Percentiles rank a stretch among this genome's conserved stretches.
Evolutionary conservation across 2,329 filamentous ascomycete genomes (phyloP).

Genomic region (Pseudohalonectria lignicola): DNA sequence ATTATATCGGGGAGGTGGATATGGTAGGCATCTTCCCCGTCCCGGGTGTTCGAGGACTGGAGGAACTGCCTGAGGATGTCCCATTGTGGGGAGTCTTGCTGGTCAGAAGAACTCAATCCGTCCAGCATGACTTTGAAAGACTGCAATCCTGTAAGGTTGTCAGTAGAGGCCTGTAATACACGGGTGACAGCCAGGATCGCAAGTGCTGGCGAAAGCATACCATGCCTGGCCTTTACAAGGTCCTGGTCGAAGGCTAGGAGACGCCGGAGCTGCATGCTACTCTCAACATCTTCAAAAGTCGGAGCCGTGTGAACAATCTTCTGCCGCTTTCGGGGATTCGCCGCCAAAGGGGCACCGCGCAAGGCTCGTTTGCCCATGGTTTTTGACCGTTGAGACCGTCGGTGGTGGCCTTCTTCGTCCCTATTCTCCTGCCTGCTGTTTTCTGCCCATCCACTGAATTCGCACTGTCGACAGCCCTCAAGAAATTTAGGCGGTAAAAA

Average conservation of each 20-base stretch:
- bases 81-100: constrained; percentile 33
- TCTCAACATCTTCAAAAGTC: constrained; percentile 49
- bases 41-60: constrained; percentile 30
- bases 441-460: background rate
- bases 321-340: constrained; percentile 38
- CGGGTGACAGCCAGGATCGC: no score
- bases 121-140: constrained; percentile 65
- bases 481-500: constrained; percentile 2
- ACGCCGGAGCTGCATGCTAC: constrained; percentile 55
- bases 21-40: constrained; percentile 42
- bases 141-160: constrained; percentile 45
- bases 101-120: constrained; percentile 40
- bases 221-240: constrained; percentile 54
- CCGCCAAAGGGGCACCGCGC: constrained; percentile 22
- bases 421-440: background rate
- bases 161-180: no score
- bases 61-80: constrained; percentile 62
- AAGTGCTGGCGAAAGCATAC: no score
- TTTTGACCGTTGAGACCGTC: no score
- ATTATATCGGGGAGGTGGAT: constrained; percentile 69
- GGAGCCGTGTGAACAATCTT: constrained; percentile 46
- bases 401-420: background rate
- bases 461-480: background rate
- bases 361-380: constrained; percentile 34
- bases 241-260: constrained; percentile 64